Evolutionary conservation across 495 filamentous ascomycete species (phyloP).

Genomic region (Thermochaetoides thermophila): DNA sequence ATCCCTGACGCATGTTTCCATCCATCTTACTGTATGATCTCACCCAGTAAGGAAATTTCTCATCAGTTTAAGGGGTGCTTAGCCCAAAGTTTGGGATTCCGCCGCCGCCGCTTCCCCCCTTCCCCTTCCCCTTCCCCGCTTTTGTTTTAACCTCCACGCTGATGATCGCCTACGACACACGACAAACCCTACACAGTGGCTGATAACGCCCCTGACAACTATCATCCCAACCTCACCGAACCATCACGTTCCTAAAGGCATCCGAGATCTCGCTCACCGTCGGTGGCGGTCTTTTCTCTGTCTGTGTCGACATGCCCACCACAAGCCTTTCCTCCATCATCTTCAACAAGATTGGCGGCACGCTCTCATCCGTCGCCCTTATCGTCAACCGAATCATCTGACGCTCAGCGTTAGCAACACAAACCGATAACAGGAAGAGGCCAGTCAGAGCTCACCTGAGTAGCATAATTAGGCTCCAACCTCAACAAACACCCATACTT

Average conservation of each 20-base stretch:
- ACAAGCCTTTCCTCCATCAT: constrained; percentile 73
- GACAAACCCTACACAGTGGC: no score
- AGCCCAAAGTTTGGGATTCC: no score
- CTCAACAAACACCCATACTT: constrained; percentile 91
- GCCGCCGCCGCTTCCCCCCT: no score
- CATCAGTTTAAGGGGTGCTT: no score
- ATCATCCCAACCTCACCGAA: constrained; percentile 16
- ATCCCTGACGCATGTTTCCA: no score
- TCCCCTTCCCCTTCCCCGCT: no score
- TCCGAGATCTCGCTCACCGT: constrained; percentile 31
- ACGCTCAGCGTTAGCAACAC: neutral
- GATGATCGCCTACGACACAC: no score
- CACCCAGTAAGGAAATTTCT: no score
- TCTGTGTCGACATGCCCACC: constrained; percentile 27
- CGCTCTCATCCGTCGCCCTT: constrained; percentile 78
- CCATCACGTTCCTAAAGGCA: constrained; percentile 35
- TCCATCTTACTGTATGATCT: no score
- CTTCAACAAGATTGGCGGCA: constrained; percentile 67
- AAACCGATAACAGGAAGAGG: constrained; percentile 1
- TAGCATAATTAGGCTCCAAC: constrained; percentile 86
- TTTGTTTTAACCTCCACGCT: no score
- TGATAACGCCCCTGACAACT: no score
- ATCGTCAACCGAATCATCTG: constrained; percentile 95
- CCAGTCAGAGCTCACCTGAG: constrained; percentile 43
- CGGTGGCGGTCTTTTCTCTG: constrained; percentile 20